phyloP scores from a whole-genome alignment of 23 red algal species.

The Chondrus crispus region DNA sequence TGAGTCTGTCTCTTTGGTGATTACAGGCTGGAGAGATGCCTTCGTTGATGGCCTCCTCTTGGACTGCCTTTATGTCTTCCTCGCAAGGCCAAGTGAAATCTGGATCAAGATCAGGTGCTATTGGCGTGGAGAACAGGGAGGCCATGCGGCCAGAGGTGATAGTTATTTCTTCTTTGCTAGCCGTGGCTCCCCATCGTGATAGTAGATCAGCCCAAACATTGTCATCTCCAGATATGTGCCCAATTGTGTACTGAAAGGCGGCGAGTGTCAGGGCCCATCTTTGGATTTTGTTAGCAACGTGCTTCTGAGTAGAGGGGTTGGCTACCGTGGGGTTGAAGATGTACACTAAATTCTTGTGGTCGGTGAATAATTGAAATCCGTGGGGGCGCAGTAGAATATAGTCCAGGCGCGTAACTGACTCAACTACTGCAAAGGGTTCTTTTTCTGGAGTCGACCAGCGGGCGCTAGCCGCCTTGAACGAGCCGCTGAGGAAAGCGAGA shows the following conservation, averaged over 20 bases:
- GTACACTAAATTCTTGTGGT: not conserved
- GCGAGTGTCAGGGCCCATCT: not conserved
- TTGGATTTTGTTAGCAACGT: not conserved
- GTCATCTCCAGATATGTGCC: not conserved
- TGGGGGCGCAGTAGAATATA: not conserved
- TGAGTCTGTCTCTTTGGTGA: not conserved
- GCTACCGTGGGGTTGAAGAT: not conserved
- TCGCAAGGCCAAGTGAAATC: not conserved
- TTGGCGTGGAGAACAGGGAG: not conserved
- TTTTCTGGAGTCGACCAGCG: not conserved
- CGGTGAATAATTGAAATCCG: not conserved
- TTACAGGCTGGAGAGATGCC: no score
- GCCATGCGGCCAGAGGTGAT: not conserved
- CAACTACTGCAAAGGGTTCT: not conserved
- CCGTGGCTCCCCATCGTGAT: not conserved
- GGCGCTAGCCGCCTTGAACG: not conserved
- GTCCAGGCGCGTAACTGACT: not conserved
- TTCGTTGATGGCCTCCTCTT: not conserved
- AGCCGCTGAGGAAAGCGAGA: not conserved
- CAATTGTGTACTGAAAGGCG: not conserved
- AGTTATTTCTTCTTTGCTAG: not conserved
- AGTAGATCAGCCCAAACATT: constrained; percentile 8
- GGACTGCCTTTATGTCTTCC: not conserved
- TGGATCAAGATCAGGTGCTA: not conserved
- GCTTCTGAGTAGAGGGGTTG: not conserved